A percentile compares a stretch with the other conserved stretches of the same genome.
phyloP scores from a whole-genome alignment of 1,284 basidiomycete species.

The Moesziomyces sp. region DNA sequence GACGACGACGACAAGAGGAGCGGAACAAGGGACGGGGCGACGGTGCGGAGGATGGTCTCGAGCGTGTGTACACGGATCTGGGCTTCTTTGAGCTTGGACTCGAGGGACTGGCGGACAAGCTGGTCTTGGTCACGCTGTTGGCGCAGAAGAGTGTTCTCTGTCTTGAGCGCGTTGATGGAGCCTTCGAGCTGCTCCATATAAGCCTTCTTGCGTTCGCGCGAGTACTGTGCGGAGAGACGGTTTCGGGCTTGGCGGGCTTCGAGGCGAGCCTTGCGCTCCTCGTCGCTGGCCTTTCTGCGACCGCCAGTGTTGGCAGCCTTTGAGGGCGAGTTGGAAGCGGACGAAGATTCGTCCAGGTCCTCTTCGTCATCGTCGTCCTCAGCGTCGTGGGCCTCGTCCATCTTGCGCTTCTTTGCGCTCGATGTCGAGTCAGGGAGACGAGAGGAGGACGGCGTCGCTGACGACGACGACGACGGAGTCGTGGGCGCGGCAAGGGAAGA shows the following conservation, averaged over 20 bases:
- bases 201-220: constrained; percentile 64
- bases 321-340: constrained; percentile 25
- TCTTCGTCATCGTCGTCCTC: constrained; percentile 17
- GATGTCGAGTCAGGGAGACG: constrained; percentile 17
- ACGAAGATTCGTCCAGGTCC: constrained; percentile 6
- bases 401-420: constrained; percentile 38
- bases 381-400: constrained; percentile 1
- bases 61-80: constrained; percentile 47
- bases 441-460: constrained; percentile 23
- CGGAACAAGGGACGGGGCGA: constrained; percentile 31
- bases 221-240: constrained; percentile 64
- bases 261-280: constrained; percentile 60
- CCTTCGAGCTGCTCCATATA: constrained; percentile 59
- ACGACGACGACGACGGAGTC: constrained; percentile 16
- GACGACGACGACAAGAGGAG: constrained; percentile 32
- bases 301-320: constrained; percentile 25
- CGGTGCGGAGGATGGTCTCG: constrained; percentile 48
- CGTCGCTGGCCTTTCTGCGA: constrained; percentile 51
- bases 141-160: constrained; percentile 40
- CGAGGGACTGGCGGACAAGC: constrained; percentile 28
- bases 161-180: constrained; percentile 41
- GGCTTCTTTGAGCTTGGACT: constrained; percentile 44
- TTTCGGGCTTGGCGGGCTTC: constrained; percentile 65
- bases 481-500: constrained; percentile 10
- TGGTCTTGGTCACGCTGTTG: constrained; percentile 32